These are phyloP conservation scores for Clavariopsis aquatica DNA, from an alignment of 495 filamentous ascomycete species.

Conservation along the genomic window DNA sequence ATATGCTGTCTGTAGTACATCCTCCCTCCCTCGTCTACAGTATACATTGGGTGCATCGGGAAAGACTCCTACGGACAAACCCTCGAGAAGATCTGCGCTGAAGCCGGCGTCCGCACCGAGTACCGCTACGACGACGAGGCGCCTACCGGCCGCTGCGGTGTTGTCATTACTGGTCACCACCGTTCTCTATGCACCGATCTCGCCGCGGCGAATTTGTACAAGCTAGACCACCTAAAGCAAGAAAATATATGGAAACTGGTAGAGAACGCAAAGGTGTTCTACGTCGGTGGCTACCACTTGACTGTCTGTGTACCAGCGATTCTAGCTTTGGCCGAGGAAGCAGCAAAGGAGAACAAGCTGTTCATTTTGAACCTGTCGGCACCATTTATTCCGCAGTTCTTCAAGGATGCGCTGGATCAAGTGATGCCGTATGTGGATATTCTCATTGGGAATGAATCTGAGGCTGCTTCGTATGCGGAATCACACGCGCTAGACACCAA, in stretches of 20 bases:
- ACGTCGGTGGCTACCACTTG: constrained; percentile 88
- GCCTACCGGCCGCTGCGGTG: constrained; percentile 91
- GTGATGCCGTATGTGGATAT: constrained; percentile 91
- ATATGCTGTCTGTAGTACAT: constrained; percentile 65
- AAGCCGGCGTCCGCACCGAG: constrained; percentile 84
- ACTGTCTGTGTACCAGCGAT: constrained; percentile 89
- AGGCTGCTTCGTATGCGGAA: constrained; percentile 82
- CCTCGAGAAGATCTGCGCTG: constrained; percentile 74
- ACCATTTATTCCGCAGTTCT: constrained; percentile 95
- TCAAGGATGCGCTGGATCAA: constrained; percentile 90
- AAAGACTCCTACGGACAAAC: constrained; percentile 87
- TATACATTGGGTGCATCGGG: constrained; percentile 92
- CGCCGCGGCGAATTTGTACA: constrained; percentile 94
- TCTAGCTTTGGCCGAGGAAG: constrained; percentile 84
- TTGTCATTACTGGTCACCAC: constrained; percentile 94
- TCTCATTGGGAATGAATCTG: constrained; percentile 94
- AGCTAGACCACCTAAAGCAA: constrained; percentile 87
- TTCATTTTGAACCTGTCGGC: constrained; percentile 90
- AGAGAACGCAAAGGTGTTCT: constrained; percentile 83
- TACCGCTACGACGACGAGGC: constrained; percentile 83
- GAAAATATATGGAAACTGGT: constrained; percentile 88
- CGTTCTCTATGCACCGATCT: constrained; percentile 93
- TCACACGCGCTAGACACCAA: constrained; percentile 67
- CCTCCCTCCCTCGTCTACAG: constrained; percentile 78
- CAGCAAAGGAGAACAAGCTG: constrained; percentile 81